Conservation (phyloP, 202 grass and related monocot species). For the Setaria viridis region DNA sequence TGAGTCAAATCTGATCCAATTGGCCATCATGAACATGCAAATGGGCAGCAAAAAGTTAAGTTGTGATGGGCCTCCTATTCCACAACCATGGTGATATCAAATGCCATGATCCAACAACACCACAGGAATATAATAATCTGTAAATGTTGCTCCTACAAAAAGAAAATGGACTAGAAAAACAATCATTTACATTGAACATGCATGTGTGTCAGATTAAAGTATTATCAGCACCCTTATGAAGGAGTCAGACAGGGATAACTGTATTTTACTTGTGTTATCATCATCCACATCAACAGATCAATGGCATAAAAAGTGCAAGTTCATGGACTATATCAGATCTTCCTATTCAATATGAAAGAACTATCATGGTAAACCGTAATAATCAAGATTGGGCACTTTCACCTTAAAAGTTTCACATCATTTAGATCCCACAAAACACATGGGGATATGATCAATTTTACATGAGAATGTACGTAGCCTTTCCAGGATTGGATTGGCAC, state of each 20-base stretch:
- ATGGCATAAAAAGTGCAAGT: background rate
- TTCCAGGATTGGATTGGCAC: constrained; percentile 73
- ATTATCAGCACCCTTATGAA: constrained; percentile 58
- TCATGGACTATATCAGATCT: constrained; percentile 44
- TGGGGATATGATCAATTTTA: background rate
- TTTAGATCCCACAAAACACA: background rate
- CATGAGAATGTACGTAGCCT: constrained; percentile 55
- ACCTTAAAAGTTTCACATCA: constrained; percentile 34
- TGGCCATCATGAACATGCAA: background rate
- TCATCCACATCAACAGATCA: constrained; percentile 7
- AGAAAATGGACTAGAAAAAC: background rate
- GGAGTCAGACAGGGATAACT: constrained; percentile 62
- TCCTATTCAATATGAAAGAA: constrained; percentile 60
- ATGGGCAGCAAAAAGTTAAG: background rate
- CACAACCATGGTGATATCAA: constrained; percentile 48
- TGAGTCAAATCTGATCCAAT: too few species aligned
- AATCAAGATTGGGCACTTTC: background rate
- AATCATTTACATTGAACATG: background rate
- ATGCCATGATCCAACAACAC: background rate
- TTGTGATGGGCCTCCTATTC: background rate
- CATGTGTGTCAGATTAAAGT: constrained; percentile 42
- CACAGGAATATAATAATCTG: too few species aligned
- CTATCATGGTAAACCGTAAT: constrained; percentile 16
- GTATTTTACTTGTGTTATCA: constrained; percentile 57
- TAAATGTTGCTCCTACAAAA: background rate